Base-by-base conservation (phyloP, 306 rosid genomes). In the Dalbergia cochinchinensis region DNA sequence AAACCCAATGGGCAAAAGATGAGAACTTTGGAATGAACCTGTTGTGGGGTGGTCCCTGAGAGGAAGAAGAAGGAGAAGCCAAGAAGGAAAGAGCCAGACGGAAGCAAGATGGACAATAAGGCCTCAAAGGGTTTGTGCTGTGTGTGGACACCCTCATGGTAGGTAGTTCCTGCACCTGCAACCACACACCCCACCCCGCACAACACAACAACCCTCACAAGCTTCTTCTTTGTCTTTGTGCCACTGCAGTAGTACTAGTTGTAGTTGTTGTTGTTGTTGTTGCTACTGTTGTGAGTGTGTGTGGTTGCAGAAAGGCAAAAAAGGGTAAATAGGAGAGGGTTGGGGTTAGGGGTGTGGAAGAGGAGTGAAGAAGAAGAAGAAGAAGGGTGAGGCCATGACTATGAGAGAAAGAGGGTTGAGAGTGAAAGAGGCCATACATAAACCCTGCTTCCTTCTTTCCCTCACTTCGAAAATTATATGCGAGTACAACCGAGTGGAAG, bases 91-190 rank as follows among this genome's bases (percentile, higher is more conserved):
- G 82, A 78, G 85, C 47, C n/a, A 51, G 60, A 50, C 85, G 47
- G 47, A 80, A 89, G 65, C 77, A 85, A n/a, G 96, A 87, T 19
- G 93, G 89, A 86, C 88, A 86, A 73, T 82, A 78, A 69, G 82
- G 26, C 4, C 19, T 35, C 12, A 90, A 74, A 47, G 90, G 83
- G 78, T 83, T 80, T 31, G 84, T 80, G 34, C 85, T 84, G 37
- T 87, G 94, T 71, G 89, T 62, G 66, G 94, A 87, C 48, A 91
- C 75, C 83, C 94, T 87, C 91, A 90, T 85, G 78, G 7, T 37
- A 35, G 41, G 41, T 37, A 37, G 6, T 37, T 37, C 73, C 22
- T 13, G 90, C 88, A 88, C 87, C 87, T 26, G 31, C 41, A 76
- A 86, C 71, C 65, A 83, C 81, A 63, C 59, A 53, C 13, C 89